Percentiles rank a stretch among this genome's conserved stretches.
Conservation (phyloP, 768 basidiomycete species). For the Suillus discolor region DNA sequence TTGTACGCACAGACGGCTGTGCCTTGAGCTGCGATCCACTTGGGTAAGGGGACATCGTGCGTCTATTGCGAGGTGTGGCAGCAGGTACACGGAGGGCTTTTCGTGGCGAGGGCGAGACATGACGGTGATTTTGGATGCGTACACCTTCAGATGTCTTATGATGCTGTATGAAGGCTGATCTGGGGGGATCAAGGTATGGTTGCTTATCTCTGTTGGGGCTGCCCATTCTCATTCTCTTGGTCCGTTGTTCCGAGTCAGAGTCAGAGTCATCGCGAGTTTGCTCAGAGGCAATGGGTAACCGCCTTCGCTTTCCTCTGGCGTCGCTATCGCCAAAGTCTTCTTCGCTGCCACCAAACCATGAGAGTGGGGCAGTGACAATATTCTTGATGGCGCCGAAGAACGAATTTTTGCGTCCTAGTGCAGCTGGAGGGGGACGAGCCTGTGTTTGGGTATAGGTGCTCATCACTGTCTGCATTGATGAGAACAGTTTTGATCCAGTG, state of each 20-base stretch:
- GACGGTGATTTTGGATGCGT: conserved; percentile 23
- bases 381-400: conserved; percentile 65
- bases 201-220: conserved; percentile 41
- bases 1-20: conserved; percentile 52
- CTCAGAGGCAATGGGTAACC: conserved; percentile 34
- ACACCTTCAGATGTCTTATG: conserved; percentile 22
- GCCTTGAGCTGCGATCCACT: conserved; percentile 36
- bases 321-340: conserved; percentile 49
- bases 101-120: conserved; percentile 29
- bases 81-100: conserved; percentile 35
- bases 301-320: conserved; percentile 55
- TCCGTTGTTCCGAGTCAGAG: conserved; percentile 36
- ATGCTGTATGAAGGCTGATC: conserved; percentile 40
- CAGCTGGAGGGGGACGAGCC: conserved; percentile 26
- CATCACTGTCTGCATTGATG: conserved; percentile 25
- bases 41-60: conserved; percentile 45
- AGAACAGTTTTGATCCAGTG: conserved; percentile 15
- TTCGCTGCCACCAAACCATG: conserved; percentile 52
- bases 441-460: conserved; percentile 30
- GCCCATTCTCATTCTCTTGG: conserved; percentile 55
- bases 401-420: conserved; percentile 56
- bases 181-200: conserved; percentile 59
- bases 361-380: conserved; percentile 64
- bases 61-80: conserved; percentile 36
- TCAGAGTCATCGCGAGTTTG: conserved; percentile 33